A percentile compares a stretch with the other conserved stretches of the same genome.
Conservation (phyloP, 2,329 filamentous ascomycete genomes). For the Colletotrichum viniferum region DNA sequence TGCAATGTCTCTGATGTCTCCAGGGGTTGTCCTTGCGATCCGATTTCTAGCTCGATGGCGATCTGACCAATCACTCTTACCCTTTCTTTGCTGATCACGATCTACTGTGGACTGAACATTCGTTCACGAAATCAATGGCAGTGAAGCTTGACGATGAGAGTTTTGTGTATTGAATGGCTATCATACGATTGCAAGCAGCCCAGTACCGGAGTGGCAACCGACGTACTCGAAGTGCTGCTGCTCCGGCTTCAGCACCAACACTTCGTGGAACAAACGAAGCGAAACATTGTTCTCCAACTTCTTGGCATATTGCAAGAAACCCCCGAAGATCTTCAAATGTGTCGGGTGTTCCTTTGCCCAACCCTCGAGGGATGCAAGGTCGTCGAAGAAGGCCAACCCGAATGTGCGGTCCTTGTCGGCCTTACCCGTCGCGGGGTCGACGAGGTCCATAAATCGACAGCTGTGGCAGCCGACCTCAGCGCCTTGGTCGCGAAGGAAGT, state of each 20-base stretch:
- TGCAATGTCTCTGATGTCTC: background rate
- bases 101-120: background rate
- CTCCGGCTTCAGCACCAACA: conserved; percentile 39
- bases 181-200: conserved; percentile 29
- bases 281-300: conserved; percentile 37
- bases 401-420: conserved; percentile 39
- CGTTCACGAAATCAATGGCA: background rate
- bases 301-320: conserved; percentile 42
- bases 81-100: background rate
- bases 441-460: conserved; percentile 47
- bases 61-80: background rate
- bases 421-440: conserved; percentile 28
- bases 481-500: conserved; percentile 46
- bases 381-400: conserved; percentile 45
- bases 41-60: background rate
- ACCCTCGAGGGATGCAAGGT: conserved; percentile 40
- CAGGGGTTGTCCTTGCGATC: background rate
- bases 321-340: conserved; percentile 44
- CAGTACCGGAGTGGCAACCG: conserved; percentile 39
- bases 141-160: background rate
- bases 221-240: conserved; percentile 48
- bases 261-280: conserved; percentile 44
- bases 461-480: conserved; percentile 46
- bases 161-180: background rate
- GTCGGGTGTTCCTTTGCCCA: conserved; percentile 44